Evolutionary conservation across 2,329 filamentous ascomycete genomes (phyloP).

Genomic region (Ceratocystiopsis minuta): DNA sequence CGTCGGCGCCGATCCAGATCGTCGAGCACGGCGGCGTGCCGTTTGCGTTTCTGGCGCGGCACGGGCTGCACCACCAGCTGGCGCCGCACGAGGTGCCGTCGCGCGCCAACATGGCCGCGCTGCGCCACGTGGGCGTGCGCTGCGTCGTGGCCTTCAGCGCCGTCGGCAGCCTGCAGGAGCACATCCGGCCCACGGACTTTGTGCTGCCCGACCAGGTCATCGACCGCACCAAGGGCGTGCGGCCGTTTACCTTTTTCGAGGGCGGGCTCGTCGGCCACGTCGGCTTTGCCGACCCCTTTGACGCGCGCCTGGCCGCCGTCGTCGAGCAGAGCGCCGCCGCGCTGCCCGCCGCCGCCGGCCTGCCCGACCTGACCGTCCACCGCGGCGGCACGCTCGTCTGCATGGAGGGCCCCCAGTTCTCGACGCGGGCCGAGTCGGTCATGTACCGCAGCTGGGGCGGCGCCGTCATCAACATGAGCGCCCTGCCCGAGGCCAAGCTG

Average conservation of each 20-base stretch:
- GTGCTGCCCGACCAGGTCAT: constrained; percentile 93
- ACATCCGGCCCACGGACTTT: constrained; percentile 91
- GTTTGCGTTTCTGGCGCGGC: constrained; percentile 85
- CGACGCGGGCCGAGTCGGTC: constrained; percentile 84
- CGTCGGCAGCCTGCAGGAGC: constrained; percentile 79
- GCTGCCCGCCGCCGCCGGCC: constrained; percentile 32
- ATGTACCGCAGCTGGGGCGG: constrained; percentile 92
- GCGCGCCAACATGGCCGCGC: constrained; percentile 94
- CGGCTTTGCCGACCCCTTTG: constrained; percentile 91
- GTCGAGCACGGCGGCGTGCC: constrained; percentile 68
- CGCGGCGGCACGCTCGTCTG: constrained; percentile 72
- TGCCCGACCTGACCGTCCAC: constrained; percentile 53
- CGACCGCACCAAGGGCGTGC: constrained; percentile 86
- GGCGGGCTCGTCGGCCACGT: constrained; percentile 84
- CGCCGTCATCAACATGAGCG: constrained; percentile 95
- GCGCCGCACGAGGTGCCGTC: constrained; percentile 90
- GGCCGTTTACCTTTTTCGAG: constrained; percentile 93
- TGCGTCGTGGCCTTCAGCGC: constrained; percentile 89
- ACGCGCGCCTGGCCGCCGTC: constrained; percentile 55
- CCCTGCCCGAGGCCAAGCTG: constrained; percentile 86
- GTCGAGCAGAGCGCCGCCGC: constrained; percentile 29
- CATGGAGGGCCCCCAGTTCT: constrained; percentile 99
- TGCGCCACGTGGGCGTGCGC: constrained; percentile 75
- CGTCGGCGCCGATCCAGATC: constrained; percentile 62
- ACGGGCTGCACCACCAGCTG: constrained; percentile 74